Evolutionary conservation across 208 protist genomes (phyloP), one percentile per base, ranked within the genome.

Genomic region (Leishmania martiniquensis): DNA sequence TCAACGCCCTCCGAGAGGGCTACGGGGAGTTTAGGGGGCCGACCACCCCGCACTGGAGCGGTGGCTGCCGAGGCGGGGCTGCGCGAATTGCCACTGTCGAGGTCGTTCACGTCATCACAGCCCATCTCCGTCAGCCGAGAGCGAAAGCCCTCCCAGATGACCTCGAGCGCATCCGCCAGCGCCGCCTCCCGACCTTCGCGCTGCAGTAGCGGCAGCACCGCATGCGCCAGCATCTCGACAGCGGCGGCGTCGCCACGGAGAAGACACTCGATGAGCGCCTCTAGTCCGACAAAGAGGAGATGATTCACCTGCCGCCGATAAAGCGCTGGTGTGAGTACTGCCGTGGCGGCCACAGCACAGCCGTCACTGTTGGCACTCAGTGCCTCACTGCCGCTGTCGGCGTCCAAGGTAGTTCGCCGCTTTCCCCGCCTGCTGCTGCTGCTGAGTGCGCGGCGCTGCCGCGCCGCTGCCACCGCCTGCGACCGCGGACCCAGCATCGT

Each of bases 121-220:
- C 79, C 79, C 52, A 83, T 22, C 25, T 89, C 82, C 0, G 42
- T n/a, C n/a, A 89, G 59, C 25, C 83, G 86, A 22, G 77, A 47
- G 34, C 76, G 47, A 15, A 86, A 68, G 37, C 70, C 52, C 5
- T 70, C 47, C 57, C 75, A 82, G 37, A 85, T 57, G 71, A 39
- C 63, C 55, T 82, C 70, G 4, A 89, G 72, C 32, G 60, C 82
- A 12, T 78, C 75, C 55, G 84, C 82, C 32, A 83, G 49, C n/a
- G 78, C 82, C 1, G 80, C 54, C 65, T 74, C 73, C 10, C 71
- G 71, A 1, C 79, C 79, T 34, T 83, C 79, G 32, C 73, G 73
- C 67, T 76, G 74, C 49, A 83, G 79, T 47, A 83, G 52, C 34
- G 79, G 79, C 66, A 83, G 52, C 60, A 83, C 39, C n/a, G 59